Base-by-base conservation (phyloP, 2,329 filamentous ascomycete species). In the Rasamsonia emersonii region DNA sequence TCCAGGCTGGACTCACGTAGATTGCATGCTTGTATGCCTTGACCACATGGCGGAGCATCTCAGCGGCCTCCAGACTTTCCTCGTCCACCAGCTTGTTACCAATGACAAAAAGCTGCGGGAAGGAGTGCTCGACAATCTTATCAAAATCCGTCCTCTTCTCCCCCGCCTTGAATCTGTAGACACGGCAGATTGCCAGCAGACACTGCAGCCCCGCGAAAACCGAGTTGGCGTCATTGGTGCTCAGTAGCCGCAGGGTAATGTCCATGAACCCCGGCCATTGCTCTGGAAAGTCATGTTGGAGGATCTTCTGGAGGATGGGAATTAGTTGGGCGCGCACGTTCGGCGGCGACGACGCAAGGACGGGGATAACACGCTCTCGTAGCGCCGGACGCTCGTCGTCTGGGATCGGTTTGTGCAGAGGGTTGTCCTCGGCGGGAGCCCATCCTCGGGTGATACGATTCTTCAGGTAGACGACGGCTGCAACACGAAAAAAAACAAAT, bases 11-110 rank as follows among this genome's bases (percentile, higher is more conserved):
- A 68, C 79, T 52, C 67, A 93, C 84, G 71, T 93, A 98, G 51
- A 93, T 93, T 28, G 91, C 88, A 65, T 98, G 89, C 67, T 98
- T 98, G 65, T 93, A 98, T 21, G 86, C 81, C 69, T 98, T 98
- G 53, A 98, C 73, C 34, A 93, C 85, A 37, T 93, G 80, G 55
- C 93, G 83, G 46, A 98, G 70, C 83, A 98, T 96, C 66, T 96
- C 91, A 38, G 85, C 89, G 11, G 89, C 91, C 62, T 98, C 91
- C 46, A 93, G 70, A 55, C 85, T 94, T 54, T 84, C 84, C 65
- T 96, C 88, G 45, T 85, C 81, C 27, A 94, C 82, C 49, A 96
- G 67, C 58, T 84, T 82, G 54, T 85, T 86, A 47, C 88, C 93
- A 51, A 98, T 91, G 41, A 73, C 71, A 45, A 96, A 68, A 42